Evolutionary conservation across 1,284 basidiomycete genomes (phyloP).

Genomic region (Malassezia japonica): DNA sequence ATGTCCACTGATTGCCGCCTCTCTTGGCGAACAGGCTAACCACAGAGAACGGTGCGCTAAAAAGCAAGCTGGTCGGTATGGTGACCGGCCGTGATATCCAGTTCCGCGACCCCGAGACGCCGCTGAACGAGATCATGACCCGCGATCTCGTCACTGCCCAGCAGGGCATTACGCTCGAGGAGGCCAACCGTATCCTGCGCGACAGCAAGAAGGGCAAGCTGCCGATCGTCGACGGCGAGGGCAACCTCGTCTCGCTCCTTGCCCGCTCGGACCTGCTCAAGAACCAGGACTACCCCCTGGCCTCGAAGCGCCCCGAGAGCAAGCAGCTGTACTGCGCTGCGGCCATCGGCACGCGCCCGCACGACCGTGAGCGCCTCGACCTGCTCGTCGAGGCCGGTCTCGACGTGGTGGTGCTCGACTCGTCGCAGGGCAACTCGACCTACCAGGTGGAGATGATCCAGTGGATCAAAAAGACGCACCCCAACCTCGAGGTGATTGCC

Average conservation of each 20-base stretch:
- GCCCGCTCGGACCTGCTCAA: conserved; percentile 87
- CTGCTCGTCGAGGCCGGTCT: conserved; percentile 87
- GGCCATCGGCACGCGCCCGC: conserved; percentile 85
- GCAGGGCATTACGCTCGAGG: conserved; percentile 59
- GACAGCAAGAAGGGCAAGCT: conserved; percentile 97
- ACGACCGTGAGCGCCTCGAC: conserved; percentile 73
- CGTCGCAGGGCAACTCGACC: conserved; percentile 88
- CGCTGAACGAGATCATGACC: conserved; percentile 85
- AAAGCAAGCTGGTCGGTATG: conserved; percentile 84
- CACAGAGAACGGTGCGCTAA: conserved; percentile 74
- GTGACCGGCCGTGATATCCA: conserved; percentile 94
- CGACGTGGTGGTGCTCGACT: conserved; percentile 90
- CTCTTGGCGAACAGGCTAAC: conserved; percentile 24
- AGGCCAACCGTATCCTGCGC: conserved; percentile 90
- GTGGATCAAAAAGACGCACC: conserved; percentile 75
- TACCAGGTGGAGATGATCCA: conserved; percentile 91
- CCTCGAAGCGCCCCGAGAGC: conserved; percentile 77
- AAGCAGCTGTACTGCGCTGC: conserved; percentile 97
- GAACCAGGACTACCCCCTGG: conserved; percentile 92
- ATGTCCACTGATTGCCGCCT: conserved; percentile 48
- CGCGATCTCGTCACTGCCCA: conserved; percentile 42
- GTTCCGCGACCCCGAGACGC: conserved; percentile 65
- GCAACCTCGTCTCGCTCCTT: conserved; percentile 39
- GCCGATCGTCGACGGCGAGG: conserved; percentile 50
- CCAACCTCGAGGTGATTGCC: conserved; percentile 75